Percentiles rank a stretch among this genome's conserved stretches.
phyloP scores from a whole-genome alignment of 2,329 filamentous ascomycete species.

The Pestalotiopsis sp. region DNA sequence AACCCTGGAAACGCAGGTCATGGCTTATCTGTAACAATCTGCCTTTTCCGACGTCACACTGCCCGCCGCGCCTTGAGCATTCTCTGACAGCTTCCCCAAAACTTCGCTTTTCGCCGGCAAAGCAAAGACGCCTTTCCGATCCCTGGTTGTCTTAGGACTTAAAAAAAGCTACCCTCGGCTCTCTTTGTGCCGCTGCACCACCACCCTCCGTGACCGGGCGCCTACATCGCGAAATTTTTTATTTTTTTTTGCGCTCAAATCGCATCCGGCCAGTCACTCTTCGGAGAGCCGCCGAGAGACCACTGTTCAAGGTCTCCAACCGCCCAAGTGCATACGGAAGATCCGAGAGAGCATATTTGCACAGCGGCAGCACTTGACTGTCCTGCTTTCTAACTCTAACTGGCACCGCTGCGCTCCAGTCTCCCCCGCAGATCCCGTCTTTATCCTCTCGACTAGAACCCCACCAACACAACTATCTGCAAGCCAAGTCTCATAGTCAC shows the following conservation, averaged over 20 bases:
- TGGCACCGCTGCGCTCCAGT: not conserved
- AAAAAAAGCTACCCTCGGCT: slow-evolving; percentile 7
- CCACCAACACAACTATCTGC: not conserved
- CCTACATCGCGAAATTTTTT: not conserved
- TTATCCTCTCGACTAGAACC: not conserved
- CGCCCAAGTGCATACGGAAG: not conserved
- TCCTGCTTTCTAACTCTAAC: not conserved
- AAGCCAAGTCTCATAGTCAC: slow-evolving; percentile 1
- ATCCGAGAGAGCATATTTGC: not conserved
- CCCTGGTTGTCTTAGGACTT: not conserved
- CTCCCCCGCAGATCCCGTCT: not conserved
- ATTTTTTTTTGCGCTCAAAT: not conserved
- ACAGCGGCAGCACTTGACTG: not conserved
- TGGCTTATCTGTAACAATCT: slow-evolving; percentile 9
- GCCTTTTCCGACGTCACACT: not conserved
- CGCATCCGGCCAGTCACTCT: not conserved
- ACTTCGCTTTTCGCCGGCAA: slow-evolving; percentile 6
- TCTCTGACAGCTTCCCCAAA: not conserved
- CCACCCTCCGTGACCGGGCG: slow-evolving; percentile 9
- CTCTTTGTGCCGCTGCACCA: not conserved
- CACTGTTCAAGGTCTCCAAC: not conserved
- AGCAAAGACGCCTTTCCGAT: not conserved
- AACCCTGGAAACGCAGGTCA: slow-evolving; percentile 4
- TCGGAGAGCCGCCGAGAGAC: not conserved
- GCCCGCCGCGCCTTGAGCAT: not conserved